phyloP scores from a whole-genome alignment of 2,329 filamentous ascomycete species.

The Pseudogymnoascus sp. region DNA sequence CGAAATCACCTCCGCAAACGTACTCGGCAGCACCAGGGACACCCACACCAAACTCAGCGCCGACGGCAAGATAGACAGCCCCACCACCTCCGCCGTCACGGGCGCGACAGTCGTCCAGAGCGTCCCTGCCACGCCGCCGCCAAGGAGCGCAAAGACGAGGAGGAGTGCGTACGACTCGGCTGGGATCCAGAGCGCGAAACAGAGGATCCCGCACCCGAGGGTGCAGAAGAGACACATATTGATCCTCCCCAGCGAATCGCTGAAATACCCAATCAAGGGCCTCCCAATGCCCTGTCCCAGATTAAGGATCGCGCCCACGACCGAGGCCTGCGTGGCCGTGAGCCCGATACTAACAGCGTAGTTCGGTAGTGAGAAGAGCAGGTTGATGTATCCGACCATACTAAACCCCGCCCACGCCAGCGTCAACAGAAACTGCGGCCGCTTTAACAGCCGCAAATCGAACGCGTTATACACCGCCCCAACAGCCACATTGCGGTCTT shows the following conservation, averaged over 20 bases:
- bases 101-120: slow-evolving; percentile 55
- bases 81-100: slow-evolving; percentile 63
- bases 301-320: slow-evolving; percentile 36
- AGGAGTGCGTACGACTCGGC: slow-evolving; percentile 33
- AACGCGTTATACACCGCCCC: not conserved
- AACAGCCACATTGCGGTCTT: not conserved
- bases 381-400: slow-evolving; percentile 38
- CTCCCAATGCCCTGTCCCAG: slow-evolving; percentile 38
- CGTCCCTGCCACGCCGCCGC: slow-evolving; percentile 36
- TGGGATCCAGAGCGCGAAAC: slow-evolving; percentile 38
- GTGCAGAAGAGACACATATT: slow-evolving; percentile 33
- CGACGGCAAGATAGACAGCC: slow-evolving; percentile 56
- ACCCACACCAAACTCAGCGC: slow-evolving; percentile 63
- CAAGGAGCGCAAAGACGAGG: slow-evolving; percentile 34
- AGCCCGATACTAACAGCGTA: slow-evolving; percentile 38
- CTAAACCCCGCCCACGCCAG: slow-evolving; percentile 34
- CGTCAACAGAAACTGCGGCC: slow-evolving; percentile 29
- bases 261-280: slow-evolving; percentile 36
- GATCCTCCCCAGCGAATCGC: slow-evolving; percentile 36
- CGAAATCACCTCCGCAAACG: slow-evolving; percentile 50
- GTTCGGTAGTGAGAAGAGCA: slow-evolving; percentile 38
- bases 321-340: slow-evolving; percentile 30
- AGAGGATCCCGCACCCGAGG: slow-evolving; percentile 28
- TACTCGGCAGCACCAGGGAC: slow-evolving; percentile 57
- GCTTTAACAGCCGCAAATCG: slow-evolving; percentile 23